Evolutionary conservation across 2,329 filamentous ascomycete species (phyloP).

Genomic region (Claviceps sp.): DNA sequence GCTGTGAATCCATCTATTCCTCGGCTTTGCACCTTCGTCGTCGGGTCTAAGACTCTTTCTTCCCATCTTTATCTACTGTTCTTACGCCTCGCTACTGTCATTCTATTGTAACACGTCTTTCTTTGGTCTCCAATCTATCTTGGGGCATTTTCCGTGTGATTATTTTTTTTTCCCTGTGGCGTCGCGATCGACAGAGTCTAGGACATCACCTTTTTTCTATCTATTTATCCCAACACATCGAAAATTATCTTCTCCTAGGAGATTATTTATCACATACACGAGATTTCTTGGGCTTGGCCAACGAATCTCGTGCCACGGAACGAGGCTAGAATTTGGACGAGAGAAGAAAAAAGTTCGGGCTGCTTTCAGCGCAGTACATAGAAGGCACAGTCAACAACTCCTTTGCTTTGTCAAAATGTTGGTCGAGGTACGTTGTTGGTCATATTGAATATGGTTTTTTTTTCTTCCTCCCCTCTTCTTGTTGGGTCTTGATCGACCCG

Average conservation of each 20-base stretch:
- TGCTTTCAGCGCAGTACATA: neutral
- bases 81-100: neutral
- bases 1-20: neutral
- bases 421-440: constrained; percentile 21
- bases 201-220: neutral
- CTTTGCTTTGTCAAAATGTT: constrained; percentile 15
- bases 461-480: neutral
- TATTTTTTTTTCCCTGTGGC: neutral
- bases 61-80: neutral
- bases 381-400: constrained; percentile 9
- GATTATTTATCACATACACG: neutral
- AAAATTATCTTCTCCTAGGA: neutral
- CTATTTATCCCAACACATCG: neutral
- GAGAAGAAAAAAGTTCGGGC: constrained; percentile 3
- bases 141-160: neutral
- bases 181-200: neutral
- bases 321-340: constrained; percentile 1
- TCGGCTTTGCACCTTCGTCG: constrained; percentile 1
- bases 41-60: neutral
- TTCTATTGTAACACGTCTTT: neutral
- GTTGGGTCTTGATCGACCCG: neutral
- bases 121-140: neutral
- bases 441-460: neutral
- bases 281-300: neutral
- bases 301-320: constrained; percentile 1